Conservation (phyloP, 257 asterid genomes). For the Fraxinus quadrangulata region DNA sequence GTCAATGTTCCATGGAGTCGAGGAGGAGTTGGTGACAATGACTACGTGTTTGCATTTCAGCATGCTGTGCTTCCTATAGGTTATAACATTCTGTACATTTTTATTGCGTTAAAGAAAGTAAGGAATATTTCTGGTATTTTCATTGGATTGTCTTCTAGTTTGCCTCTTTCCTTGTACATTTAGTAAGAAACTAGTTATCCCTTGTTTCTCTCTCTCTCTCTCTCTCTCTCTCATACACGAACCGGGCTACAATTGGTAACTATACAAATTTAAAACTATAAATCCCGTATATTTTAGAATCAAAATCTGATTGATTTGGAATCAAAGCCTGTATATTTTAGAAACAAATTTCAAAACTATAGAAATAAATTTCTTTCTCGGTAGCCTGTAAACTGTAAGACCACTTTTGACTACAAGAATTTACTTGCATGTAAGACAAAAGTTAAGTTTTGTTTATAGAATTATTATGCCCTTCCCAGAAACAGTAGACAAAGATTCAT, state of each 20-base stretch:
- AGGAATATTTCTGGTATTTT: neutral
- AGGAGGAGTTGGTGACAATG: slow-evolving; percentile 96
- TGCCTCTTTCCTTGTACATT: slow-evolving; percentile 14
- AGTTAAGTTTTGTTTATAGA: neutral
- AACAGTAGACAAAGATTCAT: neutral
- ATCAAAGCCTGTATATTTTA: neutral
- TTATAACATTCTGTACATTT: slow-evolving; percentile 29
- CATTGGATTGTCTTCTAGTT: slow-evolving; percentile 6
- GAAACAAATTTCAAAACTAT: neutral
- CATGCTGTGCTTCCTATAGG: slow-evolving; percentile 94
- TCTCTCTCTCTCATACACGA: neutral
- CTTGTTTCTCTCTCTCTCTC: neutral
- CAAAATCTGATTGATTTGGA: neutral
- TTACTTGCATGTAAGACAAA: neutral
- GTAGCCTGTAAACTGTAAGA: neutral
- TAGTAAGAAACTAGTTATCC: neutral
- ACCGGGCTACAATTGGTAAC: neutral
- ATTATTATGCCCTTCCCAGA: neutral
- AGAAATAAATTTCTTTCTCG: neutral
- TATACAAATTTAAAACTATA: neutral
- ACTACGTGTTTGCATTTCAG: slow-evolving; percentile 91
- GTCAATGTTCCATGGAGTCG: slow-evolving; percentile 94
- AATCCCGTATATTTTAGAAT: neutral
- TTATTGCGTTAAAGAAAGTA: slow-evolving; percentile 6
- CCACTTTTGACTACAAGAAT: neutral